Evolutionary conservation across 345 rosid species (phyloP).

Genomic region (Brassica nigra): DNA sequence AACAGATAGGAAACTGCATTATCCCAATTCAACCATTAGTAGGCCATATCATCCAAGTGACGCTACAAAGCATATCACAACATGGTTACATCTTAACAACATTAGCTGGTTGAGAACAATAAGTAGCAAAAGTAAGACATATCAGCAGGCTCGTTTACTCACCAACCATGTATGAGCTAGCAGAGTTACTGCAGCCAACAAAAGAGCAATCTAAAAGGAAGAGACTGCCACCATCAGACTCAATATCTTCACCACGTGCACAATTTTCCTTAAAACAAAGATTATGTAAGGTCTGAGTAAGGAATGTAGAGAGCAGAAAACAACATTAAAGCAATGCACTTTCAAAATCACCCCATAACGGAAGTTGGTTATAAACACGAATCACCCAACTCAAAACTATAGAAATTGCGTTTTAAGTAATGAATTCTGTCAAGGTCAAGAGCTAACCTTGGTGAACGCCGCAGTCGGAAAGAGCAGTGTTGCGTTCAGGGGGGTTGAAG

Average conservation of each 20-base stretch:
- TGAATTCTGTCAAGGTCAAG: not conserved
- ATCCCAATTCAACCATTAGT: conserved; percentile 47
- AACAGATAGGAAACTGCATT: conserved; percentile 64
- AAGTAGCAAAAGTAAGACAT: not conserved
- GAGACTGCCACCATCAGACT: conserved; percentile 48
- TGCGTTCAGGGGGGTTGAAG: no score
- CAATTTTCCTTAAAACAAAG: conserved; percentile 28
- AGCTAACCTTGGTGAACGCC: not conserved
- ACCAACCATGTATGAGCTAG: conserved; percentile 56
- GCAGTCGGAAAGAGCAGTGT: not conserved
- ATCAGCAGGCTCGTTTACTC: conserved; percentile 20
- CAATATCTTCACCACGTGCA: conserved; percentile 62
- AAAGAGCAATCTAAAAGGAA: conserved; percentile 55
- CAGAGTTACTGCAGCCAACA: conserved; percentile 53
- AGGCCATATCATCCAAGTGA: conserved; percentile 34
- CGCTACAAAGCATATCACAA: conserved; percentile 59
- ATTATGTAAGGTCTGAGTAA: not conserved
- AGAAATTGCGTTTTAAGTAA: not conserved
- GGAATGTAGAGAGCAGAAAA: not conserved
- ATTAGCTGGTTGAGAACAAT: not conserved
- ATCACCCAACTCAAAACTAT: not conserved
- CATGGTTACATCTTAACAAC: not conserved
- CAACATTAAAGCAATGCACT: not conserved
- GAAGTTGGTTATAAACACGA: not conserved
- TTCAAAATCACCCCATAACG: not conserved